Conservation (phyloP, 768 basidiomycete species). For the Termitomyces heimii region DNA sequence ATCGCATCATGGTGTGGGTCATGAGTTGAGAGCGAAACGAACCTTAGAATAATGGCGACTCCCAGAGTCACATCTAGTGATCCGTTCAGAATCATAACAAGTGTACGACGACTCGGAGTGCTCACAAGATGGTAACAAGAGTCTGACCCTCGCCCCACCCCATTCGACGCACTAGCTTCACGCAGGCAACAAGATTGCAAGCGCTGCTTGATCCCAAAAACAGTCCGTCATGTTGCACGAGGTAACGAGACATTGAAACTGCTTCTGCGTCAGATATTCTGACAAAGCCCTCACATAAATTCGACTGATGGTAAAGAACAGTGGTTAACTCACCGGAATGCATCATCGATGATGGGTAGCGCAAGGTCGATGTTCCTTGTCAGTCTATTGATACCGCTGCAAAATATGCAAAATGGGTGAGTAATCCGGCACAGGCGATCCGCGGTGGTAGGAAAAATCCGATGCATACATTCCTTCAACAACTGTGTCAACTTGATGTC, state of each 20-base stretch:
- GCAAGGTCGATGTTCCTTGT: constrained; percentile 89
- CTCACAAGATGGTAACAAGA: constrained; percentile 84
- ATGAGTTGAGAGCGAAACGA: constrained; percentile 1
- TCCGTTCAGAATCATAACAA: neutral
- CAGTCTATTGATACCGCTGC: constrained; percentile 87
- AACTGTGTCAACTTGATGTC: constrained; percentile 94
- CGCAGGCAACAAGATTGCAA: constrained; percentile 90
- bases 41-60: constrained; percentile 92
- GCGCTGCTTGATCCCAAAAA: constrained; percentile 96
- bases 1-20: constrained; percentile 9
- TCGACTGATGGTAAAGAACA: neutral
- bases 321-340: constrained; percentile 57
- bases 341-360: constrained; percentile 81
- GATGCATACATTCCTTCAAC: constrained; percentile 79
- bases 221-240: constrained; percentile 86
- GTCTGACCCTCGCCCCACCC: constrained; percentile 64
- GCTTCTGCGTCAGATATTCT: constrained; percentile 93
- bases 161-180: constrained; percentile 69
- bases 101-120: neutral
- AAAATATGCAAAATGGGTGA: neutral
- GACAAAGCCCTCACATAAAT: neutral
- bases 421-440: neutral
- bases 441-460: neutral
- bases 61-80: constrained; percentile 79
- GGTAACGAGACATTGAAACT: constrained; percentile 91